phyloP scores from a whole-genome alignment of 2,329 filamentous ascomycete species.

The Epichloe scottii region DNA sequence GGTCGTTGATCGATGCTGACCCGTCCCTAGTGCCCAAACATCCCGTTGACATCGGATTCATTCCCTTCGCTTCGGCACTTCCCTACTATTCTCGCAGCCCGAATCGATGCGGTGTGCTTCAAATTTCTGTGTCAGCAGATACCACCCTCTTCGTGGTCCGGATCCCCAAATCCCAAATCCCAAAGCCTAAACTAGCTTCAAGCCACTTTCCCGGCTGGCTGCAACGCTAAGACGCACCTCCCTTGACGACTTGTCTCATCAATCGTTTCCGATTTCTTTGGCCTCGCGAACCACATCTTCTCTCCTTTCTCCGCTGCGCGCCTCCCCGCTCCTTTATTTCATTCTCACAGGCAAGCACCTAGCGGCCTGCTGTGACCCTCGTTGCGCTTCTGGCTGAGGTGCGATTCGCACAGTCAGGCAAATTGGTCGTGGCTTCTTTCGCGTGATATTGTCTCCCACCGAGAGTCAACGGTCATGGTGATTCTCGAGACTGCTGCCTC shows the following conservation, averaged over 20 bases:
- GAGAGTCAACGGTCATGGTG: constrained; percentile 8
- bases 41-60: background rate
- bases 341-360: background rate
- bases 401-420: background rate
- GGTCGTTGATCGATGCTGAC: background rate
- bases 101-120: no score
- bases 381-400: background rate
- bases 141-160: background rate
- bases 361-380: background rate
- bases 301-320: background rate
- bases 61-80: no score
- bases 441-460: background rate
- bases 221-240: background rate
- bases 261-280: background rate
- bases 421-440: background rate
- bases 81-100: no score
- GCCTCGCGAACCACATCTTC: background rate
- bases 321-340: constrained; percentile 2
- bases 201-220: background rate
- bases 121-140: background rate
- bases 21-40: background rate
- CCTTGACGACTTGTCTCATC: background rate
- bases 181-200: background rate
- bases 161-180: background rate
- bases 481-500: constrained; percentile 9